Evolutionary conservation across 148 eudicot genomes (phyloP).

Genomic region (Rhododendron vialii): DNA sequence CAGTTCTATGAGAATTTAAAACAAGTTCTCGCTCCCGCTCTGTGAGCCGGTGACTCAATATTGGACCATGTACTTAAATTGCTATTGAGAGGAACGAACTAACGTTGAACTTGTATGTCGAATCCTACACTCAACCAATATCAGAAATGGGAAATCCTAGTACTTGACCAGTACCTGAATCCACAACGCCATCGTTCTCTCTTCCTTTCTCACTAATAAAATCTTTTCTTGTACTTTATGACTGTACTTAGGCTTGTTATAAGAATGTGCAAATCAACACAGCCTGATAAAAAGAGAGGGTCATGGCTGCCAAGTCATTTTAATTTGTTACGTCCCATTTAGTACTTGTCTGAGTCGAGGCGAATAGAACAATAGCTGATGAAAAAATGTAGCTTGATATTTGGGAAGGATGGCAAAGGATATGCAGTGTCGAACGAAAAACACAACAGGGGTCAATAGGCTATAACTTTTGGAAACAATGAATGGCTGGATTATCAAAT

Average conservation of each 20-base stretch:
- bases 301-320: constrained; percentile 10
- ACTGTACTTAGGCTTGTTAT: background rate
- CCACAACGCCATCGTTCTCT: constrained; percentile 3
- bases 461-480: background rate
- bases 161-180: background rate
- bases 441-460: background rate
- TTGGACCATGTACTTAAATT: background rate
- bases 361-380: background rate
- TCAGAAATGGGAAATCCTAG: background rate
- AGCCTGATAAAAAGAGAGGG: background rate
- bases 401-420: background rate
- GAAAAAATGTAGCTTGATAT: background rate
- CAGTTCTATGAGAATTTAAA: background rate
- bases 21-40: background rate
- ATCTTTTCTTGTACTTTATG: background rate
- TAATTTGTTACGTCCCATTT: constrained; percentile 14
- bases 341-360: background rate
- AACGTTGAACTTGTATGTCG: constrained; percentile 43
- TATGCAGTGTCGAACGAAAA: background rate
- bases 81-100: constrained; percentile 3
- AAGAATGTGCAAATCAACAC: too few species aligned
- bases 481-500: background rate
- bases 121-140: constrained; percentile 23
- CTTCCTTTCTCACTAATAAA: background rate
- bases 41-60: background rate